These are phyloP conservation scores for Niebla homalea DNA, from an alignment of 495 filamentous ascomycete genomes.

Conservation along the genomic window DNA sequence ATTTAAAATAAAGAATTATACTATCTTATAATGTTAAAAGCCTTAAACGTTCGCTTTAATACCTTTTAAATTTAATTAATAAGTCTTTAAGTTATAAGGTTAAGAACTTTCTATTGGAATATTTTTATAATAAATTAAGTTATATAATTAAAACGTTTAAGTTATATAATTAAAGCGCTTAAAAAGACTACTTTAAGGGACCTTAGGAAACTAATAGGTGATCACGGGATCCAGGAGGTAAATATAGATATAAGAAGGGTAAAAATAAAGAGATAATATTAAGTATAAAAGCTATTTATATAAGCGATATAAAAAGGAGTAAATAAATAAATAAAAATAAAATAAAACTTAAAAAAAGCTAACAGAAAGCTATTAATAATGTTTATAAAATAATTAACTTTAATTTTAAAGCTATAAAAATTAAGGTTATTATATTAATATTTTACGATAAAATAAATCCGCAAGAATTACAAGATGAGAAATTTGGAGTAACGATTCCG, in stretches of 20 bases:
- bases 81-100: background rate
- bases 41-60: background rate
- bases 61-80: background rate
- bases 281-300: background rate
- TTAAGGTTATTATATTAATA: background rate
- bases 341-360: background rate
- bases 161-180: too few relatives aligned
- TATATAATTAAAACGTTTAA: background rate
- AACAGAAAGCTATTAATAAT: background rate
- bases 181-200: too few relatives aligned
- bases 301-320: background rate
- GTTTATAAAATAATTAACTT: background rate
- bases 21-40: background rate
- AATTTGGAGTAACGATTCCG: conserved; percentile 8
- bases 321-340: background rate
- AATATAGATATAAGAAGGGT: too few relatives aligned
- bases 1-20: background rate
- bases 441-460: background rate
- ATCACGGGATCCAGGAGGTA: too few relatives aligned
- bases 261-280: background rate
- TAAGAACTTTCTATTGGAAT: background rate
- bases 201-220: too few relatives aligned
- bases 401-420: background rate
- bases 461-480: conserved; percentile 1
- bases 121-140: background rate